Percentiles rank a stretch among this genome's conserved stretches.
Evolutionary conservation across 2,329 filamentous ascomycete species (phyloP).

Genomic region (Aspergillus piperis): DNA sequence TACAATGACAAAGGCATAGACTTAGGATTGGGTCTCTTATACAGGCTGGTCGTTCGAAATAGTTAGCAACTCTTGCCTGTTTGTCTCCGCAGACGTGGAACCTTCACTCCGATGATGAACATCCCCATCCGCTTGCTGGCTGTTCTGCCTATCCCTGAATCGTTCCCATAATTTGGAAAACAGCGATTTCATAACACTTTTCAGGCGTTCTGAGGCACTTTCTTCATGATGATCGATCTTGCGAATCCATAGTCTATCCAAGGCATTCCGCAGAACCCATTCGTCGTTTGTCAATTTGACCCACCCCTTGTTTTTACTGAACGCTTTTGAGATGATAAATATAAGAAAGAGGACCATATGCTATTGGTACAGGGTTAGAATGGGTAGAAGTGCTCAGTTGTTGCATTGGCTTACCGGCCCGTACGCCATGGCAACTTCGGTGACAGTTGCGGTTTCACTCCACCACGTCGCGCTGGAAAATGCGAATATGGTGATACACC

Average conservation of each 20-base stretch:
- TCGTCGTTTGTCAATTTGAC: not conserved
- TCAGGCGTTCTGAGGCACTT: not conserved
- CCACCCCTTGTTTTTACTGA: not conserved
- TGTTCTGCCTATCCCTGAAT: not conserved
- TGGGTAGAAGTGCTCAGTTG: not conserved
- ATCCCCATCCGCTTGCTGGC: not conserved
- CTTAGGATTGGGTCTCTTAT: too few species aligned
- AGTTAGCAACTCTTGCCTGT: not conserved
- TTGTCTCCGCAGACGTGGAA: not conserved
- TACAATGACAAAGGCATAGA: too few species aligned
- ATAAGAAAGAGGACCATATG: not conserved
- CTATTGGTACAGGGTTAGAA: not conserved
- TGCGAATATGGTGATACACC: not conserved
- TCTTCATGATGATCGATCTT: not conserved
- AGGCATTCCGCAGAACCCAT: not conserved
- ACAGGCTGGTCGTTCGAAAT: not conserved
- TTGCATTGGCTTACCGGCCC: not conserved
- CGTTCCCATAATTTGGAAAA: not conserved
- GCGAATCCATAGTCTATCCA: not conserved
- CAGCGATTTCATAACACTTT: not conserved
- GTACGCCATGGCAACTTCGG: not conserved
- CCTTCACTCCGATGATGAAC: not conserved
- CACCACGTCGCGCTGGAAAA: conserved; percentile 1
- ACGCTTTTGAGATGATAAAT: not conserved
- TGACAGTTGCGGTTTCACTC: not conserved